Conservation (phyloP, 352 stramenopile species). For the Globisporangium camurandrum region DNA sequence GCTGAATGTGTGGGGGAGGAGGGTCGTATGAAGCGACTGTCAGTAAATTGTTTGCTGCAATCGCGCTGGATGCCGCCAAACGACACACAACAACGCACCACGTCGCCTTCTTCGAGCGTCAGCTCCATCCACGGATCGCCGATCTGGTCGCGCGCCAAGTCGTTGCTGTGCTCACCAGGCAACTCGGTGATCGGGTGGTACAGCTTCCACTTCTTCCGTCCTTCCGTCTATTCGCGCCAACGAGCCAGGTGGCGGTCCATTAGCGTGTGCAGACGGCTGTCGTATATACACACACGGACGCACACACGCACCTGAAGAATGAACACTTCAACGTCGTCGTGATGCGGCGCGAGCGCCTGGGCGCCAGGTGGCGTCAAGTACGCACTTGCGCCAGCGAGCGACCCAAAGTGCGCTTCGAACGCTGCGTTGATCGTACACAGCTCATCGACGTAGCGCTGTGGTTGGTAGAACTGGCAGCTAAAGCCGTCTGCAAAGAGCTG, state of each 20-base stretch:
- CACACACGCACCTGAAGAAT: slow-evolving; percentile 36
- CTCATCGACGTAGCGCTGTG: slow-evolving; percentile 73
- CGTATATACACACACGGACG: not conserved
- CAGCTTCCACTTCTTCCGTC: slow-evolving; percentile 85
- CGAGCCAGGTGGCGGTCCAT: not conserved
- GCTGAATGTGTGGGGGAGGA: slow-evolving; percentile 12
- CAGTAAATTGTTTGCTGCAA: no score
- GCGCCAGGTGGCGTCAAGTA: slow-evolving; percentile 73
- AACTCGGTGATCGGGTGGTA: slow-evolving; percentile 70
- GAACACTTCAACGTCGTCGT: slow-evolving; percentile 86
- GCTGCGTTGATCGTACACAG: slow-evolving; percentile 71
- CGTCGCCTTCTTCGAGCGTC: slow-evolving; percentile 72
- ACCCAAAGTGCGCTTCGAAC: slow-evolving; percentile 73
- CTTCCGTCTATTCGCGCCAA: slow-evolving; percentile 31
- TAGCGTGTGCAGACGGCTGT: no score
- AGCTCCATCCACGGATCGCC: slow-evolving; percentile 78
- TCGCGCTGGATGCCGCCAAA: no score
- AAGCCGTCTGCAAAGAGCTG: slow-evolving; percentile 58
- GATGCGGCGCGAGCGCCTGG: slow-evolving; percentile 78
- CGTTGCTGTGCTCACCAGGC: slow-evolving; percentile 70
- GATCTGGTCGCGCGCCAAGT: slow-evolving; percentile 56
- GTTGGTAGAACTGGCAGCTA: slow-evolving; percentile 87
- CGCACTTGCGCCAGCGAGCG: slow-evolving; percentile 65
- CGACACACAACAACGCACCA: slow-evolving; percentile 33
- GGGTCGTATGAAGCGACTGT: not conserved